These are phyloP conservation scores for Elongisporangium undulatum DNA, from an alignment of 352 stramenopile species.

Conservation along the genomic window DNA sequence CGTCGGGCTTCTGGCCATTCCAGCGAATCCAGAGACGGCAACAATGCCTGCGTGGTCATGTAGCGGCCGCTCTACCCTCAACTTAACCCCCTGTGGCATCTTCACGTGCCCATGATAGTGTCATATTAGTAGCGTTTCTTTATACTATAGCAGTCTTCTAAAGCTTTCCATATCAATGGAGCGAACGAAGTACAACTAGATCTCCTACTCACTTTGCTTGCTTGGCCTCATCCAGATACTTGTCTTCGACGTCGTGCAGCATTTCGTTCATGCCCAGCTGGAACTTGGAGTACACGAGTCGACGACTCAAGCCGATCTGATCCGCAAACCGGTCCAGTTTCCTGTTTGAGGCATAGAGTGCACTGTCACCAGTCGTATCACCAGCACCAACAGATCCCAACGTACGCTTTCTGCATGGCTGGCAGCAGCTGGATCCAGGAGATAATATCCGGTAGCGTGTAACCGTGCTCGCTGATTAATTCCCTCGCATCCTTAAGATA, in stretches of 20 bases:
- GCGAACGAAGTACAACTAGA: no score
- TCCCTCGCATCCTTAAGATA: slow-evolving; percentile 80
- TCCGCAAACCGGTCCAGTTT: slow-evolving; percentile 80
- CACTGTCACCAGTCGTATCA: background rate
- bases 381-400: background rate
- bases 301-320: slow-evolving; percentile 54
- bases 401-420: slow-evolving; percentile 79
- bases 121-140: no score
- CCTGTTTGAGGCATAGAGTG: slow-evolving; percentile 16
- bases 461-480: slow-evolving; percentile 57
- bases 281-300: slow-evolving; percentile 64
- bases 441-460: slow-evolving; percentile 70
- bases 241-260: slow-evolving; percentile 63
- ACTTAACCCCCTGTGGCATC: background rate
- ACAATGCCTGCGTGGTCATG: slow-evolving; percentile 68
- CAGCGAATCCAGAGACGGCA: slow-evolving; percentile 29
- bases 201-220: slow-evolving; percentile 29
- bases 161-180: no score
- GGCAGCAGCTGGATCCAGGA: slow-evolving; percentile 73
- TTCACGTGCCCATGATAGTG: no score
- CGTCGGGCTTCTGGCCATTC: slow-evolving; percentile 21
- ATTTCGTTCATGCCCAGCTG: slow-evolving; percentile 72
- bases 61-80: slow-evolving; percentile 10
- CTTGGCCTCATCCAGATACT: slow-evolving; percentile 49
- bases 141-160: no score